A percentile compares a stretch with the other conserved stretches of the same genome.
Evolutionary conservation across 768 basidiomycete genomes (phyloP).

Genomic region (Strobilomyces dryophilus): DNA sequence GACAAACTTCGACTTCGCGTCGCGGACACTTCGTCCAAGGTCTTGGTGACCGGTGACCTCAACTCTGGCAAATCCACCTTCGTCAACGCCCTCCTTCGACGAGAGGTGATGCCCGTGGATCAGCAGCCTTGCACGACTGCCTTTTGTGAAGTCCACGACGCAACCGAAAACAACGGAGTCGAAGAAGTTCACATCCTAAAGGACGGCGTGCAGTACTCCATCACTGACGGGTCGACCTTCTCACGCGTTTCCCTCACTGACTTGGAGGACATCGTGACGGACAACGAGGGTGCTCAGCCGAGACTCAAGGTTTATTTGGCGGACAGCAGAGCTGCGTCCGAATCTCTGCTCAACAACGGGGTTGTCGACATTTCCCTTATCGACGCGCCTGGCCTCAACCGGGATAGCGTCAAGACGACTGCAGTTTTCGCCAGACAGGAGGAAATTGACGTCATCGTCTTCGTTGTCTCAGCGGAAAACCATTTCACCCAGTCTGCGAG

Average conservation of each 20-base stretch:
- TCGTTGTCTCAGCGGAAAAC: constrained; percentile 96
- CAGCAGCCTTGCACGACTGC: constrained; percentile 97
- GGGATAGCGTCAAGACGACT: constrained; percentile 92
- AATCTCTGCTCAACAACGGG: constrained; percentile 90
- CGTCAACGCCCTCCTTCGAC: constrained; percentile 89
- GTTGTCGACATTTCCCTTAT: constrained; percentile 97
- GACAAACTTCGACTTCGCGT: constrained; percentile 83
- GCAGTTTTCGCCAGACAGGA: constrained; percentile 93
- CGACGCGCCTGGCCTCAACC: constrained; percentile 96
- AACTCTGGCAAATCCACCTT: constrained; percentile 99
- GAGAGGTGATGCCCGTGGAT: constrained; percentile 93
- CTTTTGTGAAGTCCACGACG: constrained; percentile 95
- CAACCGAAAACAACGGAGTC: constrained; percentile 68
- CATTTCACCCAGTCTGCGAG: constrained; percentile 96
- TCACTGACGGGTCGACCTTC: constrained; percentile 72
- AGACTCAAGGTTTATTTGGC: constrained; percentile 87
- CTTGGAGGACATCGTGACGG: constrained; percentile 73
- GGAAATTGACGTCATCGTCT: constrained; percentile 98
- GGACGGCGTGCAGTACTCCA: constrained; percentile 63
- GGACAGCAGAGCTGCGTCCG: constrained; percentile 71
- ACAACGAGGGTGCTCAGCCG: constrained; percentile 50
- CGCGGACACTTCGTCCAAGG: constrained; percentile 89
- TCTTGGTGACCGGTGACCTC: constrained; percentile 95
- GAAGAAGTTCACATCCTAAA: constrained; percentile 87
- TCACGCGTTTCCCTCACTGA: constrained; percentile 60